phyloP scores from a whole-genome alignment of 2,329 filamentous ascomycete species.

The Trichophyton schoenleinii region DNA sequence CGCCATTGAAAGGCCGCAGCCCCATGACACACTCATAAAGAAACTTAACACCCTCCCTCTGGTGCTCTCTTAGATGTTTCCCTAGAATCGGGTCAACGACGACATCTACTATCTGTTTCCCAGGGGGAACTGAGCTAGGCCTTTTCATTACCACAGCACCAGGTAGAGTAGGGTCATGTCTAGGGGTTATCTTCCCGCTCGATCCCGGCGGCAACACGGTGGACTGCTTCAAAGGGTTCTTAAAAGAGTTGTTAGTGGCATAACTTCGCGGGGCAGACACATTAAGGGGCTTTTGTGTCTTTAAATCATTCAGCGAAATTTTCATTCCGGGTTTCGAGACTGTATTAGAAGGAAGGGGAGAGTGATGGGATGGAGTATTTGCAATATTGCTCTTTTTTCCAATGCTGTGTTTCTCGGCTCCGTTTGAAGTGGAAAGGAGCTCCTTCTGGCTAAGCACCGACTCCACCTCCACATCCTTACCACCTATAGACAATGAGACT shows the following conservation, averaged over 20 bases:
- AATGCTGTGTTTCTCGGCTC: slow-evolving; percentile 5
- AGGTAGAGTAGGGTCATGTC: slow-evolving; percentile 49
- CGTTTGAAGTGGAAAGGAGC: slow-evolving; percentile 33
- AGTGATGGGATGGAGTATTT: neutral
- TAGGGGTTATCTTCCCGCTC: slow-evolving; percentile 38
- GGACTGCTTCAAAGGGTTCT: slow-evolving; percentile 46
- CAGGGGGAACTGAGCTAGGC: slow-evolving; percentile 42
- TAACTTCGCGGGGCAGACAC: slow-evolving; percentile 25
- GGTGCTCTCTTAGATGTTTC: slow-evolving; percentile 53
- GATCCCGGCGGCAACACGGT: slow-evolving; percentile 37
- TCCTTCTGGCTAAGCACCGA: slow-evolving; percentile 48
- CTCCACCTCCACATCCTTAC: slow-evolving; percentile 58
- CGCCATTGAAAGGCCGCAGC: slow-evolving; percentile 51
- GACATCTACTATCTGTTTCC: slow-evolving; percentile 57
- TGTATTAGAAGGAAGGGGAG: neutral
- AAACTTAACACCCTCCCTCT: slow-evolving; percentile 57
- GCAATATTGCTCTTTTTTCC: neutral
- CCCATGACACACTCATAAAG: slow-evolving; percentile 68
- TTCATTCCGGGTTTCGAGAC: slow-evolving; percentile 2
- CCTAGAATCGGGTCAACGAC: slow-evolving; percentile 56
- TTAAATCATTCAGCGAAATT: slow-evolving; percentile 3
- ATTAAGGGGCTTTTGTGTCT: slow-evolving; percentile 30
- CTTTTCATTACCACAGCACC: slow-evolving; percentile 57
- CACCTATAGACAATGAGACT: slow-evolving; percentile 48
- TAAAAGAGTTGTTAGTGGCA: slow-evolving; percentile 42